Evolutionary conservation across 768 basidiomycete genomes (phyloP).

Genomic region (Hygrocybe punicea): DNA sequence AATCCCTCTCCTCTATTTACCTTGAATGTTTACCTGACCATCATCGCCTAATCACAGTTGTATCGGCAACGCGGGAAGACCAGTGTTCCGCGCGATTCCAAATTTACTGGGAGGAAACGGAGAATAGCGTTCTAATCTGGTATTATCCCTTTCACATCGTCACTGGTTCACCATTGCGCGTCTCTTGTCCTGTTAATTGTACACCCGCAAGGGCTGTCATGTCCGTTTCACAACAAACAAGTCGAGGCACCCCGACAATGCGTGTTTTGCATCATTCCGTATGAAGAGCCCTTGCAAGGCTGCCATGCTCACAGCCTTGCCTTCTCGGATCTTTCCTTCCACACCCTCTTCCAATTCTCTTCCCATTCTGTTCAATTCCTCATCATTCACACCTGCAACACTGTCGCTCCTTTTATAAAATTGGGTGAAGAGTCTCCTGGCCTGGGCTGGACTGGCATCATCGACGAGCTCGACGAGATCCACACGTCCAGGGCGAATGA

Average conservation of each 20-base stretch:
- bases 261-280: constrained; percentile 57
- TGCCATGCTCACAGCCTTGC: constrained; percentile 86
- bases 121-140: constrained; percentile 65
- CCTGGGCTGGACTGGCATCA: constrained; percentile 83
- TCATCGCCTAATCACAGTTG: constrained; percentile 43
- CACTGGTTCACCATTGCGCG: constrained; percentile 9
- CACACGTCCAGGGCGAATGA: constrained; percentile 94
- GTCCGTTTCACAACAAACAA: constrained; percentile 37
- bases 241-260: constrained; percentile 48
- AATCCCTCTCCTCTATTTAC: constrained; percentile 15
- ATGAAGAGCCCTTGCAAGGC: constrained; percentile 95
- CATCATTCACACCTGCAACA: constrained; percentile 27
- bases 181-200: neutral
- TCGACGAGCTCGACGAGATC: constrained; percentile 81
- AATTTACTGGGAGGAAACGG: constrained; percentile 90
- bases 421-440: constrained; percentile 67
- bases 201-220: neutral
- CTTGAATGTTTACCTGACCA: neutral
- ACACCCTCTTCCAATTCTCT: constrained; percentile 53
- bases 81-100: constrained; percentile 78
- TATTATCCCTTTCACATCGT: constrained; percentile 6
- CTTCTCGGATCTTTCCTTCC: constrained; percentile 46
- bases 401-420: constrained; percentile 68
- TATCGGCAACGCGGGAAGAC: constrained; percentile 85
- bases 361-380: constrained; percentile 46